Evolutionary conservation across 1,139 yeast genomes (phyloP).

Genomic region (Yamadazyma dushanensis): DNA sequence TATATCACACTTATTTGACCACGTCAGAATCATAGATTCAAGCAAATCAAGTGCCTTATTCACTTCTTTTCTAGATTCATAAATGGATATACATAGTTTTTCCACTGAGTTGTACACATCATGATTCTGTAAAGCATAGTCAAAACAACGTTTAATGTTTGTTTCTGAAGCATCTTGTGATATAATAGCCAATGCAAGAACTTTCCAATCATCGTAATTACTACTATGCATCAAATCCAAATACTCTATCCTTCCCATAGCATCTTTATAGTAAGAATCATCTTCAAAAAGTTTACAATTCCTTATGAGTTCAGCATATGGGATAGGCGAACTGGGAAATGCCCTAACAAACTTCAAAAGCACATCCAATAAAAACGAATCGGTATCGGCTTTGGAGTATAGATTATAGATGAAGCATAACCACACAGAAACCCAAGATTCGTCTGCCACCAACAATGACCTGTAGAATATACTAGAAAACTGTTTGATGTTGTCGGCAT

Average conservation of each 20-base stretch:
- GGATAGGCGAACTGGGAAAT: constrained; percentile 20
- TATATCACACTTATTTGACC: constrained; percentile 37
- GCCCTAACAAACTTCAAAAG: constrained; percentile 14
- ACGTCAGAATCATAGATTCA: constrained; percentile 26
- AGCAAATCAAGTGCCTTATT: constrained; percentile 29
- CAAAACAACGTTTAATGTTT: constrained; percentile 14
- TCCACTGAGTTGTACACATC: constrained; percentile 45
- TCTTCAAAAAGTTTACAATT: constrained; percentile 19
- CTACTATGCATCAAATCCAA: constrained; percentile 20
- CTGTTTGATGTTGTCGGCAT: constrained; percentile 16
- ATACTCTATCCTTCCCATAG: constrained; percentile 15
- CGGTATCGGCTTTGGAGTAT: constrained; percentile 16
- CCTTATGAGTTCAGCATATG: constrained; percentile 32
- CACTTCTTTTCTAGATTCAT: constrained; percentile 24
- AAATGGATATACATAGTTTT: constrained; percentile 33
- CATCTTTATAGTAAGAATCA: constrained; percentile 2
- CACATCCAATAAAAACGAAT: constrained; percentile 7
- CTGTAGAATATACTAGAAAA: constrained; percentile 24
- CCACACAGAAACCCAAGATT: constrained; percentile 30
- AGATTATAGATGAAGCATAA: constrained; percentile 25
- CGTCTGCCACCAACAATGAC: constrained; percentile 16
- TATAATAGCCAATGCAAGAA: constrained; percentile 30
- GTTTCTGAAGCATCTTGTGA: constrained; percentile 17
- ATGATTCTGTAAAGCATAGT: constrained; percentile 28
- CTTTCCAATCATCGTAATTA: constrained; percentile 37